phyloP scores from a whole-genome alignment of 2,329 filamentous ascomycete species.

The Apiospora rasikravindrae region DNA sequence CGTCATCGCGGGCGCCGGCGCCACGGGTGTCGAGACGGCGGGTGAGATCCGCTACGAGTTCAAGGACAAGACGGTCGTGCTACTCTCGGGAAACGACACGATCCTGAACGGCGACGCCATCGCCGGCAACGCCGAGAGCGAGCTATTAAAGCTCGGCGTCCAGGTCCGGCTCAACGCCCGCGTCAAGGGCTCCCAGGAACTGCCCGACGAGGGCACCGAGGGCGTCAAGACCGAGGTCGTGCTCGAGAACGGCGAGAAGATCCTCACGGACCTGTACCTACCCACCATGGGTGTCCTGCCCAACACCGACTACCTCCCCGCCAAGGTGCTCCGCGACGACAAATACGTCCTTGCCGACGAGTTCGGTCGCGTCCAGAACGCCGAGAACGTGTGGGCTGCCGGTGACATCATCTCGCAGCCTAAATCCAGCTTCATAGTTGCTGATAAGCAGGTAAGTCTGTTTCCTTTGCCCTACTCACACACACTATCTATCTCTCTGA shows the following conservation, averaged over 20 bases:
- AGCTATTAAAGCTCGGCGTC: constrained; percentile 61
- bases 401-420: constrained; percentile 60
- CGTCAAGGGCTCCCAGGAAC: constrained; percentile 42
- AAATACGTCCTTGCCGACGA: constrained; percentile 57
- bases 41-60: constrained; percentile 60
- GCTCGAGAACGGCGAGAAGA: constrained; percentile 51
- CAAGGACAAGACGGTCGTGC: constrained; percentile 54
- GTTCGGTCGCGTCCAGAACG: constrained; percentile 51
- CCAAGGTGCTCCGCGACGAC: constrained; percentile 47
- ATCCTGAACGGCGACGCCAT: constrained; percentile 52
- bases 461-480: neutral
- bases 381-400: constrained; percentile 55
- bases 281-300: constrained; percentile 60
- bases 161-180: constrained; percentile 49
- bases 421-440: constrained; percentile 48
- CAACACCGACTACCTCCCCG: constrained; percentile 59
- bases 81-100: constrained; percentile 48
- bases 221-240: constrained; percentile 53
- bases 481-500: neutral
- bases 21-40: constrained; percentile 61
- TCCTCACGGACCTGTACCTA: constrained; percentile 61
- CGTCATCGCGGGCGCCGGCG: constrained; percentile 61
- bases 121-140: constrained; percentile 47
- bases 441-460: constrained; percentile 53
- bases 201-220: constrained; percentile 33